phyloP scores from a whole-genome alignment of 225 moss, liverwort and hornwort species.

The Straminergon stramineum region DNA sequence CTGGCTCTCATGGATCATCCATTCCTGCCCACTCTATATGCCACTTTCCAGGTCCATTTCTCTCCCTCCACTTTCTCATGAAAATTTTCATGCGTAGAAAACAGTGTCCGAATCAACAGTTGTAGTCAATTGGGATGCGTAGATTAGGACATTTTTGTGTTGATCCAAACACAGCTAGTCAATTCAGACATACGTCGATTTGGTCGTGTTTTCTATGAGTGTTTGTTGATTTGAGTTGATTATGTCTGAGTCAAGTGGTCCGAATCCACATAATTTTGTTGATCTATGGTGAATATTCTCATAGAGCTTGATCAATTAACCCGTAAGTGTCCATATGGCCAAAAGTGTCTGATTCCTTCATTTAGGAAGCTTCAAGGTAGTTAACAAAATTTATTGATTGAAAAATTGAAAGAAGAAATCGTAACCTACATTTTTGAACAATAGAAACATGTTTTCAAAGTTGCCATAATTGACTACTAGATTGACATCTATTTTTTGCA shows the following conservation, averaged over 20 bases:
- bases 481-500: neutral
- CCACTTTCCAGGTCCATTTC: conserved; percentile 69
- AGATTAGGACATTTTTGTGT: neutral
- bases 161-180: fast-evolving
- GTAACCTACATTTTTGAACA: neutral
- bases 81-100: neutral
- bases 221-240: neutral
- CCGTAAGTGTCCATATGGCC: neutral
- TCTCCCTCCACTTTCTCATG: neutral
- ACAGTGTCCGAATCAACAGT: neutral
- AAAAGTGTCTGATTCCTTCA: neutral
- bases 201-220: neutral
- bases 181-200: fast-evolving
- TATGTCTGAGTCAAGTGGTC: neutral
- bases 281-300: neutral
- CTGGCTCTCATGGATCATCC: conserved; percentile 84
- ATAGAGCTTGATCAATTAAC: neutral
- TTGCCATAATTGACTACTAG: neutral
- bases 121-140: fast-evolving
- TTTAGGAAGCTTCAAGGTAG: neutral
- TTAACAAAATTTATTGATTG: neutral
- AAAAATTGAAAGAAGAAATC: neutral
- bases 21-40: conserved; percentile 76
- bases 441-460: neutral
- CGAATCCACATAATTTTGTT: neutral